Conservation (phyloP, 73 alveolate genomes). For the Paramecium sonneborni region DNA sequence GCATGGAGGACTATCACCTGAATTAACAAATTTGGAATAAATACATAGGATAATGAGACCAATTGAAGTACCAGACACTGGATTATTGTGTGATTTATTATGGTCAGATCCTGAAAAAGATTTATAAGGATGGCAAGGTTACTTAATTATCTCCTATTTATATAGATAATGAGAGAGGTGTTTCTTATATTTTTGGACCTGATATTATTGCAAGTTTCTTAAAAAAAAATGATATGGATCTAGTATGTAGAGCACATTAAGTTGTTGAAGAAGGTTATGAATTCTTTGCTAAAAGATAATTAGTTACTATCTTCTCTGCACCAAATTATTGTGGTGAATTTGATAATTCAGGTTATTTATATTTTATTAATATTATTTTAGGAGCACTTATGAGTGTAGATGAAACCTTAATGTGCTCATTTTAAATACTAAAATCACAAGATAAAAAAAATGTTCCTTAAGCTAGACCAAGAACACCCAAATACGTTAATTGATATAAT, state of each 20-base stretch:
- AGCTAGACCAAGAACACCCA: conserved; percentile 62
- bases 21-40: conserved; percentile 77
- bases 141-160: neutral
- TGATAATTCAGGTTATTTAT: conserved; percentile 85
- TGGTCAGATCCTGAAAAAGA: conserved; percentile 95
- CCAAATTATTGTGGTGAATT: conserved; percentile 98
- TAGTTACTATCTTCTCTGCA: conserved; percentile 94
- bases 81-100: conserved; percentile 83
- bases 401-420: conserved; percentile 93
- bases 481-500: conserved; percentile 50
- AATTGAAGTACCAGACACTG: conserved; percentile 89
- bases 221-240: conserved; percentile 94
- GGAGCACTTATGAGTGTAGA: conserved; percentile 96
- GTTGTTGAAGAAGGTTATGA: conserved; percentile 98
- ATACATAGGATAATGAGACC: conserved; percentile 84
- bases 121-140: conserved; percentile 88
- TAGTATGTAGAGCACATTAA: conserved; percentile 98
- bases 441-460: conserved; percentile 73
- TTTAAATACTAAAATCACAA: conserved; percentile 92
- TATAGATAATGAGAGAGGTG: conserved; percentile 97
- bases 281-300: conserved; percentile 95
- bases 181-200: conserved; percentile 91
- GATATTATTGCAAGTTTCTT: conserved; percentile 91
- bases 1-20: conserved; percentile 97
- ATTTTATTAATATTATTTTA: neutral